These are phyloP conservation scores for Trifolium pratense DNA, from an alignment of 306 rosid species.

Conservation along the genomic window DNA sequence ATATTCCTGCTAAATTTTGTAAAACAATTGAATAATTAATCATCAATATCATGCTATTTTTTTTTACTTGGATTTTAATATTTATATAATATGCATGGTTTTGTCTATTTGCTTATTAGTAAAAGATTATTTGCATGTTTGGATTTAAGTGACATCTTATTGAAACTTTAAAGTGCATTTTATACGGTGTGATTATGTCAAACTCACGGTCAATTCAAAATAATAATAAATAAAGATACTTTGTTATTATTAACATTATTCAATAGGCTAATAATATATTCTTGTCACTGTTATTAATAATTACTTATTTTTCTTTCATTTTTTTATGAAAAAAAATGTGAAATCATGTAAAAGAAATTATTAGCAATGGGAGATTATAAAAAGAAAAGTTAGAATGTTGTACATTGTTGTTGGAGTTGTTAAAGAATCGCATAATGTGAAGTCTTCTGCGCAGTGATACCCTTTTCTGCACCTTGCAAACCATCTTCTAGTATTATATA, in stretches of 20 bases:
- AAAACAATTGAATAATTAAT: not conserved
- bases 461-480: constrained; percentile 61
- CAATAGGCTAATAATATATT: too few relatives aligned
- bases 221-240: too few relatives aligned
- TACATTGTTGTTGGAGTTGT: constrained; percentile 59
- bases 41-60: not conserved
- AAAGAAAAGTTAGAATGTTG: constrained; percentile 16
- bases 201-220: not conserved
- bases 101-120: too few relatives aligned
- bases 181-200: not conserved
- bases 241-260: too few relatives aligned
- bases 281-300: too few relatives aligned
- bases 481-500: constrained; percentile 45
- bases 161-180: too few relatives aligned
- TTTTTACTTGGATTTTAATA: too few relatives aligned
- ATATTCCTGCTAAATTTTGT: constrained; percentile 50
- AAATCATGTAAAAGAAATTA: not conserved
- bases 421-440: constrained; percentile 55
- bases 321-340: too few relatives aligned
- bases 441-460: constrained; percentile 65
- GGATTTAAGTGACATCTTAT: too few relatives aligned
- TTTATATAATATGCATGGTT: too few relatives aligned
- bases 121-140: too few relatives aligned
- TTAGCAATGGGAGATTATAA: not conserved
- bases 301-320: not conserved